These are phyloP conservation scores for Delphinella strobiligena DNA, from an alignment of 2,329 filamentous ascomycete species.

Conservation along the genomic window DNA sequence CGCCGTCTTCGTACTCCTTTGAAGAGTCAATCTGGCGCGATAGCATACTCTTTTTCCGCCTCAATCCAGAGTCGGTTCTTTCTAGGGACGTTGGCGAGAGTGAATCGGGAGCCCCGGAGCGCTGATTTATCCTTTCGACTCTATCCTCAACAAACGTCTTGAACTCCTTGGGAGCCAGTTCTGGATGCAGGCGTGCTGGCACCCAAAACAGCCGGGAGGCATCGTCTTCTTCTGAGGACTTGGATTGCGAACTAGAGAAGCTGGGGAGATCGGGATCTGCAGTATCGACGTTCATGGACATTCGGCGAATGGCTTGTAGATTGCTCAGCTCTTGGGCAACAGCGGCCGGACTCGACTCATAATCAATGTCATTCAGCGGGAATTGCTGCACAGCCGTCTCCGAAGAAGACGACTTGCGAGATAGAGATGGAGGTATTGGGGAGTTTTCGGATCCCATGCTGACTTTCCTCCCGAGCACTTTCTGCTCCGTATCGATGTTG, in stretches of 20 bases:
- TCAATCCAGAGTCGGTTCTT: slow-evolving; percentile 45
- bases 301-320: slow-evolving; percentile 73
- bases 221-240: slow-evolving; percentile 70
- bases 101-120: slow-evolving; percentile 56
- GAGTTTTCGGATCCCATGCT: slow-evolving; percentile 9
- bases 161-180: slow-evolving; percentile 90
- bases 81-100: slow-evolving; percentile 48
- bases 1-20: slow-evolving; percentile 68
- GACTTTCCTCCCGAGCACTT: slow-evolving; percentile 6
- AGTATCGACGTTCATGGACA: slow-evolving; percentile 83
- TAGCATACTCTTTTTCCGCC: slow-evolving; percentile 89
- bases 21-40: slow-evolving; percentile 79
- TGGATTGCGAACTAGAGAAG: slow-evolving; percentile 57
- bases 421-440: slow-evolving; percentile 25
- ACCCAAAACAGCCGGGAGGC: slow-evolving; percentile 89
- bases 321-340: slow-evolving; percentile 90
- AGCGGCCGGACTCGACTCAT: slow-evolving; percentile 79
- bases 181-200: slow-evolving; percentile 83
- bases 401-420: slow-evolving; percentile 19
- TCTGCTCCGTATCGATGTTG: slow-evolving; percentile 6
- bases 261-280: slow-evolving; percentile 65
- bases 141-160: slow-evolving; percentile 92
- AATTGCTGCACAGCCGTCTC: slow-evolving; percentile 34
- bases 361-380: slow-evolving; percentile 72
- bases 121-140: slow-evolving; percentile 76